Conservation (phyloP, 2,329 filamentous ascomycete species). For the Fusarium sp. region DNA sequence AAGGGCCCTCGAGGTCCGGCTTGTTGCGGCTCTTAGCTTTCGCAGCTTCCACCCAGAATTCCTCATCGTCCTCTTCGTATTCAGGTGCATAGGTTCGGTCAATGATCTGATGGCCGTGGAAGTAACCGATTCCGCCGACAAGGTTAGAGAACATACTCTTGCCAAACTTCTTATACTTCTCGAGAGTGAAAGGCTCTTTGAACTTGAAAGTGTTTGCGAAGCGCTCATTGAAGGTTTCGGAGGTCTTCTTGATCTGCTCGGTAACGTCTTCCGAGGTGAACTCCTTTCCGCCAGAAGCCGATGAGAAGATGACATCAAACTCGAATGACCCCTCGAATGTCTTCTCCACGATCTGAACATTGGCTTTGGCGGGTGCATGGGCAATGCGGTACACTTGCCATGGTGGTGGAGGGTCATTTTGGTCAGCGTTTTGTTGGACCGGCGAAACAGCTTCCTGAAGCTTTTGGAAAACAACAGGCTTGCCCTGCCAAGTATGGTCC, state of each 20-base stretch:
- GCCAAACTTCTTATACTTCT: constrained; percentile 82
- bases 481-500: constrained; percentile 85
- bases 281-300: constrained; percentile 72
- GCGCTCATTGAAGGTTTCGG: constrained; percentile 76
- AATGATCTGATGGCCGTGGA: constrained; percentile 87
- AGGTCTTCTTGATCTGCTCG: constrained; percentile 73
- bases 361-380: constrained; percentile 77
- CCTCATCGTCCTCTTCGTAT: constrained; percentile 94
- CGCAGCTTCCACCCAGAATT: constrained; percentile 93
- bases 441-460: constrained; percentile 63
- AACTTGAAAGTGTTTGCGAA: constrained; percentile 77
- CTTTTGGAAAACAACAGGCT: constrained; percentile 70
- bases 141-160: constrained; percentile 95
- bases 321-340: constrained; percentile 90
- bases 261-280: constrained; percentile 73
- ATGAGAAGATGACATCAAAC: constrained; percentile 93
- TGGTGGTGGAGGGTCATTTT: constrained; percentile 81
- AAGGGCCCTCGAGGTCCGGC: constrained; percentile 81
- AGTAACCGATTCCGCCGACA: constrained; percentile 94
- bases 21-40: constrained; percentile 77
- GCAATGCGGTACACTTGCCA: constrained; percentile 85
- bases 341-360: constrained; percentile 90
- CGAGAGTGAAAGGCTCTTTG: constrained; percentile 78
- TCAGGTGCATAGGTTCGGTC: constrained; percentile 92
- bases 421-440: constrained; percentile 62